Base-by-base conservation (phyloP, 352 stramenopile genomes). In the Pythium phragmiticola region DNA sequence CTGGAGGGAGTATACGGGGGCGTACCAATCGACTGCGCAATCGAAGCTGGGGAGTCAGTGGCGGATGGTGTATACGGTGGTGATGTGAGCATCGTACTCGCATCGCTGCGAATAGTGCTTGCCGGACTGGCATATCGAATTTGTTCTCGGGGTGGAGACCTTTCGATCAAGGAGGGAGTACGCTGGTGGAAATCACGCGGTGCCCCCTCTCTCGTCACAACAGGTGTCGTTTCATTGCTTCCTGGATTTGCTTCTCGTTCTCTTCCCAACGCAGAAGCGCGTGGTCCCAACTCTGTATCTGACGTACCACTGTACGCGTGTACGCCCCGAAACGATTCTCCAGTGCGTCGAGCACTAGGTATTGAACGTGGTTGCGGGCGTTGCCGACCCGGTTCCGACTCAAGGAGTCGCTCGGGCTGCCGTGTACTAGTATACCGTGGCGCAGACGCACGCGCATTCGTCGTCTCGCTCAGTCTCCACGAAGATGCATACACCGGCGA, bases 61-160 rank as follows among this genome's bases (percentile, higher is more conserved):
- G 63, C 13, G 3, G 66, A 69, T 5, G 42, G 23, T 3, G 52
- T 42, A 30, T 63, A 63, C 4, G 55, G 23, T n/a, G 60, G 48
- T 16, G 66, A 72, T 19, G 30, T 54, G 7, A 68, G n/a, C 7
- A 47, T 28, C 14, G 55, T 65, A 23, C 33, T 68, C 12, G 55
- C 55, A 19, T 65, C 55, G 39, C 66, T 68, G 34, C 48, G 34
- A 3, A 59, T 39, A 0, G 58, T 57, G 23, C 47, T 58, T 30
- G 52, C 37, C 23, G 65, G 57, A 7, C 43, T 58, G 0, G 54
- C 28, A 3, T 45, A n/a, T 45, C 49, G 28, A 28, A 23, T 17
- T 34, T 57, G 28, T 21, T 43, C 23, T 0, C 34, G 39, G 7
- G 54, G 54, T 43, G 54, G 54, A 7, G 49, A 43, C 16, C n/a